These are phyloP conservation scores for Cyberlindnera veronae DNA, from an alignment of 805 yeast genomes.

Conservation along the genomic window DNA sequence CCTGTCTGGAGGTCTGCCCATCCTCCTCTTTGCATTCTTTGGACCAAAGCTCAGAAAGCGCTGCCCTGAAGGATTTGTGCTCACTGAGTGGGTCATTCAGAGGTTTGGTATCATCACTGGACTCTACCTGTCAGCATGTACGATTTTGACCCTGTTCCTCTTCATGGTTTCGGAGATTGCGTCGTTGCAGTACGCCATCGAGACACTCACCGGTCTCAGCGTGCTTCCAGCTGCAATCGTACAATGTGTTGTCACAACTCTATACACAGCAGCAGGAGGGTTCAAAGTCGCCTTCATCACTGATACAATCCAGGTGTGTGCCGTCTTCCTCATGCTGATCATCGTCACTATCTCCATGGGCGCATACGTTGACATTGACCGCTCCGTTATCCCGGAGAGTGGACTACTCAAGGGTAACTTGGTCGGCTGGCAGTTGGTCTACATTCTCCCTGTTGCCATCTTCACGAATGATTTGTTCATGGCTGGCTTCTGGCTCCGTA, in stretches of 20 bases:
- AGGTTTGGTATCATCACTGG: constrained; percentile 74
- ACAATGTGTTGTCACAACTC: constrained; percentile 82
- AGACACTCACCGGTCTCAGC: constrained; percentile 70
- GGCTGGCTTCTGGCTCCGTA: constrained; percentile 92
- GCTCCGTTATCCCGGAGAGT: constrained; percentile 58
- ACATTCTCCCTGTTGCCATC: constrained; percentile 81
- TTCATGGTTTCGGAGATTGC: constrained; percentile 86
- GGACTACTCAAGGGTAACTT: constrained; percentile 62
- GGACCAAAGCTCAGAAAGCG: constrained; percentile 77
- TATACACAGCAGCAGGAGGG: constrained; percentile 87
- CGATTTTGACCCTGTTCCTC: constrained; percentile 78
- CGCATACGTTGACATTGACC: constrained; percentile 55
- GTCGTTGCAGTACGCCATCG: constrained; percentile 73
- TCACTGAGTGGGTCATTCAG: constrained; percentile 91
- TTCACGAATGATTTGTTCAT: constrained; percentile 86
- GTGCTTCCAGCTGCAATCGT: constrained; percentile 81
- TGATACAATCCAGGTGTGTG: constrained; percentile 78
- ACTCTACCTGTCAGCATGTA: constrained; percentile 72
- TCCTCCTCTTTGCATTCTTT: constrained; percentile 73
- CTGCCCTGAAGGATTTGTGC: constrained; percentile 87
- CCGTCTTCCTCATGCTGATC: constrained; percentile 62
- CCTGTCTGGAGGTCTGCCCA: constrained; percentile 76
- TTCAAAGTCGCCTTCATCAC: constrained; percentile 85
- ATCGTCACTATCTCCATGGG: constrained; percentile 81
- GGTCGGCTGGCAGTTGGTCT: constrained; percentile 86